Evolutionary conservation across 2,329 filamentous ascomycete genomes (phyloP).

Genomic region (Lithohypha guttulata): DNA sequence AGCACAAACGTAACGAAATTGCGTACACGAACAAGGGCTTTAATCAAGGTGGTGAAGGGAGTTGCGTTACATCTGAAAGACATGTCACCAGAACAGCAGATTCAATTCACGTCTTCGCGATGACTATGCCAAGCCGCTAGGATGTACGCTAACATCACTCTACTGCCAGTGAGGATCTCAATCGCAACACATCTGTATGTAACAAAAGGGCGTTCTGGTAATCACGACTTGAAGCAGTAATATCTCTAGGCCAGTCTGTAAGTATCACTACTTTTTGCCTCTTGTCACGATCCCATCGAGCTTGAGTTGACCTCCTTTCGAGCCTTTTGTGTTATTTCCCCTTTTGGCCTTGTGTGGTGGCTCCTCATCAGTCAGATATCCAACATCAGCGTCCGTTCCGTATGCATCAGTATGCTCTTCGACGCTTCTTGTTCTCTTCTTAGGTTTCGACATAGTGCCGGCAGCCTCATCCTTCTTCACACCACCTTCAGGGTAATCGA

Average conservation of each 20-base stretch:
- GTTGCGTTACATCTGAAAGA: too few species aligned
- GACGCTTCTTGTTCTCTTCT: slow-evolving; percentile 10
- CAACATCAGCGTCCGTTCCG: slow-evolving; percentile 9
- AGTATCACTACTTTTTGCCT: slow-evolving; percentile 3
- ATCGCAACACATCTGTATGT: too few species aligned
- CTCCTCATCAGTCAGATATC: slow-evolving; percentile 8
- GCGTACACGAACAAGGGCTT: too few species aligned
- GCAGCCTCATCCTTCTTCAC: slow-evolving; percentile 14
- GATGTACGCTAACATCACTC: too few species aligned
- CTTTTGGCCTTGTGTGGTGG: slow-evolving; percentile 8
- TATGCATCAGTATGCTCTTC: slow-evolving; percentile 9
- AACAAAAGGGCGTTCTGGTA: not conserved
- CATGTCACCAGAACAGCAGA: too few species aligned
- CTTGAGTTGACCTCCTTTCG: slow-evolving; percentile 11
- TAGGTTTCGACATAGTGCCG: slow-evolving; percentile 8
- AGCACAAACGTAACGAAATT: too few species aligned
- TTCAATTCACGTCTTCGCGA: too few species aligned
- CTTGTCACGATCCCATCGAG: slow-evolving; percentile 12
- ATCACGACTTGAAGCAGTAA: too few species aligned
- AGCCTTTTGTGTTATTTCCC: not conserved
- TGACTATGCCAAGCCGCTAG: too few species aligned
- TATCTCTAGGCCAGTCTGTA: not conserved
- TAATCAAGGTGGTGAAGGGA: too few species aligned
- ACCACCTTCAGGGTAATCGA: slow-evolving; percentile 37
- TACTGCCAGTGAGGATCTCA: too few species aligned